A percentile compares a stretch with the other conserved stretches of the same genome.
These are phyloP conservation scores for Scedosporium apiospermum DNA, from an alignment of 2,329 filamentous ascomycete genomes.

Conservation along the genomic window DNA sequence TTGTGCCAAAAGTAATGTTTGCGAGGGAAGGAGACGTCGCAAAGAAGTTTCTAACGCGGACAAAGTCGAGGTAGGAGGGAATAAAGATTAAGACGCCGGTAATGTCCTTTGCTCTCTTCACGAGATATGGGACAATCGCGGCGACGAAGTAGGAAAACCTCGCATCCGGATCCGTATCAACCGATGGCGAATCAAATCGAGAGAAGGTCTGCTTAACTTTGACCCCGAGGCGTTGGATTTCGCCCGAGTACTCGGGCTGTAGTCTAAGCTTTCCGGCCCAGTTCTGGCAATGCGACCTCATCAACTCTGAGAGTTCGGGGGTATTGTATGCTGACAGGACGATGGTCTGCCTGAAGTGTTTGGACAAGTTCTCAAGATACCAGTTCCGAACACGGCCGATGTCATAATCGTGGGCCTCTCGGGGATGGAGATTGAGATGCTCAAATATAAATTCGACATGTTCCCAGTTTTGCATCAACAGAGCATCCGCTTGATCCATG, in stretches of 20 bases:
- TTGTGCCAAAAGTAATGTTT: slow-evolving; percentile 59
- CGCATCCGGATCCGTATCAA: slow-evolving; percentile 71
- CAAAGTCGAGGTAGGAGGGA: slow-evolving; percentile 90
- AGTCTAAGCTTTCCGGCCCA: slow-evolving; percentile 70
- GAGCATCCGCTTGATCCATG: slow-evolving; percentile 83
- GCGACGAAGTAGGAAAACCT: slow-evolving; percentile 87
- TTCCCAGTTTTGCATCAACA: slow-evolving; percentile 98
- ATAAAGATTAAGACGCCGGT: slow-evolving; percentile 77
- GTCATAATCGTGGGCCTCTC: slow-evolving; percentile 84
- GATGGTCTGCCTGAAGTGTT: slow-evolving; percentile 75
- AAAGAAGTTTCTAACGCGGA: slow-evolving; percentile 87
- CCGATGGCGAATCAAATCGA: slow-evolving; percentile 64
- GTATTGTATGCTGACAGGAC: slow-evolving; percentile 75
- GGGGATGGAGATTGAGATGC: slow-evolving; percentile 83
- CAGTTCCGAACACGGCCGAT: slow-evolving; percentile 82
- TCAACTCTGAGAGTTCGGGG: slow-evolving; percentile 75
- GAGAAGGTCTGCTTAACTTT: slow-evolving; percentile 81
- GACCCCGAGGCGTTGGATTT: slow-evolving; percentile 63
- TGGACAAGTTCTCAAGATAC: slow-evolving; percentile 85
- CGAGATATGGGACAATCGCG: slow-evolving; percentile 66
- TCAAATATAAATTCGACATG: slow-evolving; percentile 88
- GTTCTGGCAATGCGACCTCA: slow-evolving; percentile 69
- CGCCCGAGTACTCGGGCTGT: slow-evolving; percentile 57
- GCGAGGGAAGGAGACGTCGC: slow-evolving; percentile 54
- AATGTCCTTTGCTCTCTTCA: slow-evolving; percentile 55